phyloP scores from a whole-genome alignment of 1,139 yeast genomes.

The Blastobotrys petasosporus region DNA sequence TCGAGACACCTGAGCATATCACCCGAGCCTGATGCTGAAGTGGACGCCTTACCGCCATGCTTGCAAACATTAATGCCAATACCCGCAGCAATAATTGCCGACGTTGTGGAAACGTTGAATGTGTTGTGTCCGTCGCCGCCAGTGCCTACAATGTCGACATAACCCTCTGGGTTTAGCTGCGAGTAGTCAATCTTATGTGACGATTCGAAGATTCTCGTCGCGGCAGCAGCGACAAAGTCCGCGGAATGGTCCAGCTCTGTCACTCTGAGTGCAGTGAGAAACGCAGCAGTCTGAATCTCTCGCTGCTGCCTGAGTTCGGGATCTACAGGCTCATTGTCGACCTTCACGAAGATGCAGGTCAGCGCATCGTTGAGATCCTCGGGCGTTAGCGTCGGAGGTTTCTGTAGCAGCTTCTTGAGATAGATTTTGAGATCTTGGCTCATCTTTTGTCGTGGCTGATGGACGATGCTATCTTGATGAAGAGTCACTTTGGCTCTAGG shows the following conservation, averaged over 20 bases:
- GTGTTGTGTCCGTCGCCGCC: slow-evolving; percentile 99
- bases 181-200: slow-evolving; percentile 28
- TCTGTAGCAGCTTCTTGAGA: slow-evolving; percentile 52
- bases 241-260: slow-evolving; percentile 79
- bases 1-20: slow-evolving; percentile 76
- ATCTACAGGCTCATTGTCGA: slow-evolving; percentile 55
- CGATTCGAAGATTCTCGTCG: slow-evolving; percentile 55
- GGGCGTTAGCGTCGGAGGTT: slow-evolving; percentile 56
- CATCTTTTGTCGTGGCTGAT: not conserved
- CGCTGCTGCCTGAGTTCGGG: no score
- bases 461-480: not conserved
- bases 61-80: slow-evolving; percentile 77
- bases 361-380: slow-evolving; percentile 57
- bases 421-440: slow-evolving; percentile 46
- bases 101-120: slow-evolving; percentile 89
- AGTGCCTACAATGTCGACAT: slow-evolving; percentile 90
- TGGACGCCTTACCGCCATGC: slow-evolving; percentile 96
- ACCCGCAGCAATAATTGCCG: slow-evolving; percentile 93
- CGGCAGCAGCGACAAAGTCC: slow-evolving; percentile 80
- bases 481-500: no score
- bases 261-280: slow-evolving; percentile 67
- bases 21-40: slow-evolving; percentile 90
- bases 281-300: slow-evolving; percentile 62
- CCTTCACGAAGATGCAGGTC: slow-evolving; percentile 39
- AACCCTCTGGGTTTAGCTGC: slow-evolving; percentile 46